Conservation (phyloP, 2,329 filamentous ascomycete genomes). For the Pseudogymnoascus sp. region DNA sequence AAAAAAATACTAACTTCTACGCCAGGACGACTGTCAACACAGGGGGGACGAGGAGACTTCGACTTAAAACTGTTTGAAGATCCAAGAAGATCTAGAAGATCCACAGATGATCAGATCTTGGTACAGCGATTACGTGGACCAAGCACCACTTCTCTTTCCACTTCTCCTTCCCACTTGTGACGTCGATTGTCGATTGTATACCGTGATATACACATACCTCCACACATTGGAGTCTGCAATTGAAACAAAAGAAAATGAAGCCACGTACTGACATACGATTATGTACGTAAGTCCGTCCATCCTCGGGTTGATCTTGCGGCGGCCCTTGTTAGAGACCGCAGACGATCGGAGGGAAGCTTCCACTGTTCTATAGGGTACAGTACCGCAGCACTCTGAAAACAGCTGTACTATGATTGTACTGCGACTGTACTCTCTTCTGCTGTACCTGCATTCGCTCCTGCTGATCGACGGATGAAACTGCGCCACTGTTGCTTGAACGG, state of each 20-base stretch:
- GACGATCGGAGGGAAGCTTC: not conserved
- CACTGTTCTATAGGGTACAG: not conserved
- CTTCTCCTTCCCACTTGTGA: not conserved
- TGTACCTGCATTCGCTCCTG: constrained; percentile 5
- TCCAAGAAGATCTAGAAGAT: not conserved
- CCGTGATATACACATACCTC: not conserved
- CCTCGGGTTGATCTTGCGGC: not conserved
- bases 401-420: not conserved
- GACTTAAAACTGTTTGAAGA: not conserved
- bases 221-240: not conserved
- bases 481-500: not conserved
- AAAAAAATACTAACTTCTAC: not conserved
- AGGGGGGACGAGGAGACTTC: not conserved
- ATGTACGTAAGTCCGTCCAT: not conserved
- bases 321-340: not conserved
- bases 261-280: not conserved
- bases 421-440: not conserved
- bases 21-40: not conserved
- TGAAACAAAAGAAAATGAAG: constrained; percentile 6
- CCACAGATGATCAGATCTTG: constrained; percentile 11
- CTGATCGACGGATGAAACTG: constrained; percentile 2
- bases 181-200: not conserved
- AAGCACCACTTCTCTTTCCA: constrained; percentile 9
- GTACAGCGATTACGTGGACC: constrained; percentile 3
- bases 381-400: not conserved